These are phyloP conservation scores for Teunomyces lycoperdinae DNA, from an alignment of 805 yeast genomes.

Conservation along the genomic window DNA sequence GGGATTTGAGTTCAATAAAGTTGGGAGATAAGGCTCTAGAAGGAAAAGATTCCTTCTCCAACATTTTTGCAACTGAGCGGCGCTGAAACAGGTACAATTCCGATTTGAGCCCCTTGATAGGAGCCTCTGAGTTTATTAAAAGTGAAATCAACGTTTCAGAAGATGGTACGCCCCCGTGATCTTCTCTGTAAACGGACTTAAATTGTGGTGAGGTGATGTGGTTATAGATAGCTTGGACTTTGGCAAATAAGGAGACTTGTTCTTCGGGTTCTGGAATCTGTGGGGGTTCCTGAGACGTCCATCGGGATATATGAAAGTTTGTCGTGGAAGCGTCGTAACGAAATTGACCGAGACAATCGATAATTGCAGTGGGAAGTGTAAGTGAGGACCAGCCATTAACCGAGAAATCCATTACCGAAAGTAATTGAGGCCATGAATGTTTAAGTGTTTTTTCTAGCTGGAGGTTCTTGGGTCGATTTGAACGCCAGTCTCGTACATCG, in stretches of 20 bases:
- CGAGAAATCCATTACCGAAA: slow-evolving; percentile 44
- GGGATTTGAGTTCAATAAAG: slow-evolving; percentile 22
- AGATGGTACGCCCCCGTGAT: not conserved
- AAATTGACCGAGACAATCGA: not conserved
- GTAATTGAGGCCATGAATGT: slow-evolving; percentile 31
- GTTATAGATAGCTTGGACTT: slow-evolving; percentile 34
- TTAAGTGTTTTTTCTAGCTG: slow-evolving; percentile 22
- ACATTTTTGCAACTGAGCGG: slow-evolving; percentile 61
- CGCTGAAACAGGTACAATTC: slow-evolving; percentile 55
- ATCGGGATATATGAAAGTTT: slow-evolving; percentile 31
- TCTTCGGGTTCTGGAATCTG: not conserved
- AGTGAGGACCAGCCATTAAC: slow-evolving; percentile 31
- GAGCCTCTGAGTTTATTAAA: not conserved
- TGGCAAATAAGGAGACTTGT: slow-evolving; percentile 11
- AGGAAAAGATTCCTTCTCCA: slow-evolving; percentile 45
- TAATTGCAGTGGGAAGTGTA: not conserved
- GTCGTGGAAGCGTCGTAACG: not conserved
- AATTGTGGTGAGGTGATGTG: slow-evolving; percentile 25
- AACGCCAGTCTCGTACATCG: slow-evolving; percentile 34
- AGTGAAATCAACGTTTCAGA: not conserved
- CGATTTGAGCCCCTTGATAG: slow-evolving; percentile 45
- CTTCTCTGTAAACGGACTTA: not conserved
- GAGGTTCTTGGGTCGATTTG: slow-evolving; percentile 28
- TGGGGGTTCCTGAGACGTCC: slow-evolving; percentile 20
- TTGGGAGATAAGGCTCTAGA: slow-evolving; percentile 33